Percentiles rank a stretch among this genome's conserved stretches.
Evolutionary conservation across 805 yeast species (phyloP).

Genomic region (Scheffersomyces spartinae): DNA sequence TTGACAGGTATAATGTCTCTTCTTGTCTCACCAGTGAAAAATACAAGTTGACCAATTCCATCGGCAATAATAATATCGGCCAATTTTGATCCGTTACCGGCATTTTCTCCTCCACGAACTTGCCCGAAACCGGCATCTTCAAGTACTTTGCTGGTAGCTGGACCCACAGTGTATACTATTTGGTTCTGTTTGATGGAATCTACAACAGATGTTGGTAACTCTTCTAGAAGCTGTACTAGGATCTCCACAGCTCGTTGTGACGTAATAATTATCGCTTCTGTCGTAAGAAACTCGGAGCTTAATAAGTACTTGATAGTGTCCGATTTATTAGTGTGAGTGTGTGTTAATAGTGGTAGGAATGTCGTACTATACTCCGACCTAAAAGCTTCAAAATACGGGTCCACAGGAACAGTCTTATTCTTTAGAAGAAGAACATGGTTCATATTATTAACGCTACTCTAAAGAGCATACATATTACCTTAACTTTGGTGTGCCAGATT

Average conservation of each 20-base stretch:
- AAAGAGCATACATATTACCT: too few species aligned
- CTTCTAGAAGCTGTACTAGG: slow-evolving; percentile 33
- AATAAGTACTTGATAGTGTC: slow-evolving; percentile 33
- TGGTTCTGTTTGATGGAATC: too few species aligned
- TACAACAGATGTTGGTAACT: too few species aligned
- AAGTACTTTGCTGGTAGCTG: slow-evolving; percentile 63
- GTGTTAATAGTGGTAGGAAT: slow-evolving; percentile 69
- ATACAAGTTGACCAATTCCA: slow-evolving; percentile 23
- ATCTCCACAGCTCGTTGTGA: slow-evolving; percentile 90
- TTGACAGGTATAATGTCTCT: slow-evolving; percentile 70
- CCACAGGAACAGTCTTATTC: slow-evolving; percentile 58
- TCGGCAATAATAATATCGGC: slow-evolving; percentile 49
- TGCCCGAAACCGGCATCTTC: slow-evolving; percentile 49
- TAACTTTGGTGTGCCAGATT: too few species aligned
- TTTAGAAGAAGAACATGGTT: slow-evolving; percentile 44
- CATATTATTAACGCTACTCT: too few species aligned
- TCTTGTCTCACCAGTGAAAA: slow-evolving; percentile 79
- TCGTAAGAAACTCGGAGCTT: slow-evolving; percentile 28
- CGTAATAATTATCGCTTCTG: slow-evolving; percentile 59
- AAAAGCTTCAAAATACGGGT: slow-evolving; percentile 49
- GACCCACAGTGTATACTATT: slow-evolving; percentile 90
- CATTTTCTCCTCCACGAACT: slow-evolving; percentile 59
- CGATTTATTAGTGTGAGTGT: slow-evolving; percentile 40
- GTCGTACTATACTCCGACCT: slow-evolving; percentile 28
- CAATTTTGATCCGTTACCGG: slow-evolving; percentile 72